Conservation (phyloP, 768 basidiomycete species). For the Trametes cubensis region DNA sequence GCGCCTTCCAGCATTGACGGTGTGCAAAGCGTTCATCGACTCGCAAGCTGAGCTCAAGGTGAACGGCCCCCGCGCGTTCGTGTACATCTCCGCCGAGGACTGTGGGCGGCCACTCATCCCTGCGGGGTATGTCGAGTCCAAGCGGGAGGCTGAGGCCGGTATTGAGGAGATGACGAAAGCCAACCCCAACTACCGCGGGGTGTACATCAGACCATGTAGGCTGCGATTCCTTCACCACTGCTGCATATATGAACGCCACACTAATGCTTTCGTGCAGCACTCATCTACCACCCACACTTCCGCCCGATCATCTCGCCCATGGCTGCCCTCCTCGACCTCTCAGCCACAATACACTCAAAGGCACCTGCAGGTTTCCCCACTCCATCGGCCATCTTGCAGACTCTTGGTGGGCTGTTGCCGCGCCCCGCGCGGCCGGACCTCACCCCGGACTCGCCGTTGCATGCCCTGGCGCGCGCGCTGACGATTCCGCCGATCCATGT, state of each 20-base stretch:
- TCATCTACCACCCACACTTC: conserved; percentile 95
- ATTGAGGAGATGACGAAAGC: conserved; percentile 58
- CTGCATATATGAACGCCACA: neutral
- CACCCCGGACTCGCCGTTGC: conserved; percentile 49
- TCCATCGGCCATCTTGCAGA: conserved; percentile 64
- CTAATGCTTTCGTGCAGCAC: conserved; percentile 50
- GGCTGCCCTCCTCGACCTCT: conserved; percentile 81
- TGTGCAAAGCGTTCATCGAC: conserved; percentile 74
- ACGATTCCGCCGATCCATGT: conserved; percentile 92
- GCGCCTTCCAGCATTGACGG: conserved; percentile 59
- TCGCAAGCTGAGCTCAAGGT: conserved; percentile 39
- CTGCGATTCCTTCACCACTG: conserved; percentile 5
- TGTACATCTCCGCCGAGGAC: conserved; percentile 95
- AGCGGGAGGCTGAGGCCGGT: conserved; percentile 82
- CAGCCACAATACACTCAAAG: conserved; percentile 69
- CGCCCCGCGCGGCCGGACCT: conserved; percentile 32
- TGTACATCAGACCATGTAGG: conserved; percentile 91
- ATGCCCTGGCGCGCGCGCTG: conserved; percentile 76
- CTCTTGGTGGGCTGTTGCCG: conserved; percentile 45
- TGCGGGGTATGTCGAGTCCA: conserved; percentile 87
- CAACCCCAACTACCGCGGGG: conserved; percentile 57
- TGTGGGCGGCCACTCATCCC: conserved; percentile 87
- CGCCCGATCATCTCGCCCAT: conserved; percentile 88
- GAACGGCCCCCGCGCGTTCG: conserved; percentile 63
- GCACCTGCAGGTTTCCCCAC: conserved; percentile 60